These are phyloP conservation scores for Sporisorium graminicola DNA, from an alignment of 1,284 basidiomycete species.

Conservation along the genomic window DNA sequence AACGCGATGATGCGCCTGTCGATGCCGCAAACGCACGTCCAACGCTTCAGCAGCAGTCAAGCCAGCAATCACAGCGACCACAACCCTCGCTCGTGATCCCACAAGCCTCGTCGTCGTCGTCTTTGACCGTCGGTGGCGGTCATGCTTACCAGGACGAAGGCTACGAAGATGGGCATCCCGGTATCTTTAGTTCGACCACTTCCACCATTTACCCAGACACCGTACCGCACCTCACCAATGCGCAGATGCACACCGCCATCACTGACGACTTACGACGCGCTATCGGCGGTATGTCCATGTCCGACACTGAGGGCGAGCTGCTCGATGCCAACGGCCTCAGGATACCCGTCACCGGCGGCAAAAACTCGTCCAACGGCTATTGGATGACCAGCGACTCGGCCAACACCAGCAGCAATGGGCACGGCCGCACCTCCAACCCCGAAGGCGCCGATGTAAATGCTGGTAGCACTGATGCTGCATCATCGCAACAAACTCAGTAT, in stretches of 20 bases:
- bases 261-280: constrained; percentile 63
- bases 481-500: constrained; percentile 2
- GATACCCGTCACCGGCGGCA: constrained; percentile 41
- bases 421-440: not conserved
- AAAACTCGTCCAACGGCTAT: constrained; percentile 42
- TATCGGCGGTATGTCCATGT: constrained; percentile 56
- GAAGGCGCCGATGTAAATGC: not conserved
- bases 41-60: constrained; percentile 13
- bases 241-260: constrained; percentile 53
- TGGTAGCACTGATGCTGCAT: not conserved
- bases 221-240: constrained; percentile 52
- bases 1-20: constrained; percentile 20
- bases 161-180: constrained; percentile 51
- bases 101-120: constrained; percentile 31
- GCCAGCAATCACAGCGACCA: constrained; percentile 23
- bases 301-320: constrained; percentile 43
- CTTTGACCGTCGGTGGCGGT: constrained; percentile 15
- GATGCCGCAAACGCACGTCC: constrained; percentile 11
- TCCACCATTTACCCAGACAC: constrained; percentile 61
- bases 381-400: constrained; percentile 32
- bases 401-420: constrained; percentile 9
- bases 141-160: constrained; percentile 46
- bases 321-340: constrained; percentile 42
- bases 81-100: constrained; percentile 45
- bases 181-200: constrained; percentile 32